A percentile compares a stretch with the other conserved stretches of the same genome.
phyloP scores from a whole-genome alignment of 768 basidiomycete genomes.

The Auricularia heimuer region DNA sequence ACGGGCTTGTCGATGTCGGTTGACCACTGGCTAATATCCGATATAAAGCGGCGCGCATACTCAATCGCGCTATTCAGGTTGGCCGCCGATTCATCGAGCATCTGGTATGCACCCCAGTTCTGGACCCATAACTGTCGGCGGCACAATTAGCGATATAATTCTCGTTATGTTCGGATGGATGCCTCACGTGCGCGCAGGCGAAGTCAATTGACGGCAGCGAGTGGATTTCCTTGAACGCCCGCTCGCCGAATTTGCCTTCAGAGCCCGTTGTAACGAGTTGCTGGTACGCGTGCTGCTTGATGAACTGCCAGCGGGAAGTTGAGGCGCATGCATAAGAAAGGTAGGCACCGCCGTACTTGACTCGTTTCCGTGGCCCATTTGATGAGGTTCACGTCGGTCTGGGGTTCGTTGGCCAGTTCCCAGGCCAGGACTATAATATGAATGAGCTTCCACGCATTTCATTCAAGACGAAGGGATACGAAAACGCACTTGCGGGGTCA shows the following conservation, averaged over 20 bases:
- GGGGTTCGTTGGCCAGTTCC: background rate
- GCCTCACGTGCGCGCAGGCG: background rate
- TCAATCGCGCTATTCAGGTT: conserved; percentile 1
- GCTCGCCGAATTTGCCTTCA: conserved; percentile 1
- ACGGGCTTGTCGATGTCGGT: background rate
- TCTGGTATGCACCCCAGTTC: background rate
- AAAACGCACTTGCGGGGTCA: background rate
- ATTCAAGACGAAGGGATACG: background rate
- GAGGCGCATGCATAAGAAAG: too few species aligned
- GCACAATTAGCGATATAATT: background rate
- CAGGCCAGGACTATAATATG: background rate
- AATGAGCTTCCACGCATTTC: background rate
- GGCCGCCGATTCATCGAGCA: background rate
- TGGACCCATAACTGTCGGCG: background rate
- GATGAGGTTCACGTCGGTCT: background rate
- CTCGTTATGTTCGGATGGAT: background rate
- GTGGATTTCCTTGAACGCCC: background rate
- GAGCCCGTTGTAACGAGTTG: background rate
- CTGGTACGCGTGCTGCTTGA: background rate
- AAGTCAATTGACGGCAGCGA: background rate
- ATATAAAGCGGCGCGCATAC: background rate
- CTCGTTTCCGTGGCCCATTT: background rate
- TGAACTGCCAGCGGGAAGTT: background rate
- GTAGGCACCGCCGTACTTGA: background rate
- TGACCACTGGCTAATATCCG: background rate